These are phyloP conservation scores for Trichoderma citrinoviride DNA, from an alignment of 2,329 filamentous ascomycete species.

Conservation along the genomic window DNA sequence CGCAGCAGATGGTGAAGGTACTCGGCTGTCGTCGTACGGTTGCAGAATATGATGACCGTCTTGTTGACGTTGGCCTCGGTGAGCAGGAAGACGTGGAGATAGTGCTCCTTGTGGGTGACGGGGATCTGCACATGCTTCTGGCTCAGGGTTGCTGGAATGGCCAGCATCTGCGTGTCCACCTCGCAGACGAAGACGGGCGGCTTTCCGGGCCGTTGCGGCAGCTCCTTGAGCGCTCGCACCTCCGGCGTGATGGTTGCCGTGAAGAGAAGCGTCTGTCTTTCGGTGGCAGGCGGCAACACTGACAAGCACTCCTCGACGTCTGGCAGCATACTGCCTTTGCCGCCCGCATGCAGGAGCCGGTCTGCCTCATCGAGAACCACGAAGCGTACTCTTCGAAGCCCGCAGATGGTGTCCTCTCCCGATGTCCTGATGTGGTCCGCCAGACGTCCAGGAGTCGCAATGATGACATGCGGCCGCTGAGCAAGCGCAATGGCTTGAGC, in stretches of 20 bases:
- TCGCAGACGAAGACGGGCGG: slow-evolving; percentile 86
- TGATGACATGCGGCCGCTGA: slow-evolving; percentile 82
- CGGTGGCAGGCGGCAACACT: slow-evolving; percentile 70
- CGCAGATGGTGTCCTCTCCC: slow-evolving; percentile 84
- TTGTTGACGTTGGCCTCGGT: slow-evolving; percentile 74
- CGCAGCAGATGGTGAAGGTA: slow-evolving; percentile 85
- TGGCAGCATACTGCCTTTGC: slow-evolving; percentile 83
- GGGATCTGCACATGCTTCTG: slow-evolving; percentile 87
- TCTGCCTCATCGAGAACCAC: slow-evolving; percentile 97
- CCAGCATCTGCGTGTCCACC: slow-evolving; percentile 70
- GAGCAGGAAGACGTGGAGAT: slow-evolving; percentile 82
- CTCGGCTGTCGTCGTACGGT: slow-evolving; percentile 83
- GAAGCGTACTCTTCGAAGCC: slow-evolving; percentile 73
- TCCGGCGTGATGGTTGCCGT: slow-evolving; percentile 94
- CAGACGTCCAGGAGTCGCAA: slow-evolving; percentile 88
- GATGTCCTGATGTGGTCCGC: slow-evolving; percentile 92
- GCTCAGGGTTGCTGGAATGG: slow-evolving; percentile 74
- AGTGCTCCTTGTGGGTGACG: slow-evolving; percentile 91
- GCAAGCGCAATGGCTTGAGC: slow-evolving; percentile 81
- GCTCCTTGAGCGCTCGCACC: slow-evolving; percentile 79
- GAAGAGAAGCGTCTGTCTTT: slow-evolving; percentile 92
- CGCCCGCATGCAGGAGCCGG: slow-evolving; percentile 71
- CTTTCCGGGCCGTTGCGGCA: slow-evolving; percentile 66
- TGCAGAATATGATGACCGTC: slow-evolving; percentile 90
- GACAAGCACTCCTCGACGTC: slow-evolving; percentile 87